These are phyloP conservation scores for Zasmidium angulare DNA, from an alignment of 2,329 filamentous ascomycete genomes.

Conservation along the genomic window DNA sequence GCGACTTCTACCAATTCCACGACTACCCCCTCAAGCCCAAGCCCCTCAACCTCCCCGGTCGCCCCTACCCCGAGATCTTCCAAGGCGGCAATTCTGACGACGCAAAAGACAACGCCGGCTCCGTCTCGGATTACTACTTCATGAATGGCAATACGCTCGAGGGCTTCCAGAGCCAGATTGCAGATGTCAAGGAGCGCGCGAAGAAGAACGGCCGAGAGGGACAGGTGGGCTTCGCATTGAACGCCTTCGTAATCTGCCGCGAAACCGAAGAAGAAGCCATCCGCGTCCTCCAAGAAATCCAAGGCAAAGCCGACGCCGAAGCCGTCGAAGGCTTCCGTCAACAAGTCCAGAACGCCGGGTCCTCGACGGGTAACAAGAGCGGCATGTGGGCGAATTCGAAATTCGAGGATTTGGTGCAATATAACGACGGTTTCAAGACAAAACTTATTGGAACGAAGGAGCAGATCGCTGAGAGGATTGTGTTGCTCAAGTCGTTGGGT, in stretches of 20 bases:
- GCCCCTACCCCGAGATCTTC: conserved; percentile 54
- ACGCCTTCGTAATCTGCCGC: conserved; percentile 52
- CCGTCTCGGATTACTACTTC: conserved; percentile 54
- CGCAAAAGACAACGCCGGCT: conserved; percentile 50
- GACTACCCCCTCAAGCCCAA: conserved; percentile 53
- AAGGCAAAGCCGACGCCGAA: conserved; percentile 53
- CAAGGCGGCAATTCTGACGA: conserved; percentile 55
- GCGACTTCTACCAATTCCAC: conserved; percentile 56
- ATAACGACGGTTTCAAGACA: conserved; percentile 58
- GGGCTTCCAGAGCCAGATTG: conserved; percentile 52
- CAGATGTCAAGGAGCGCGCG: conserved; percentile 50
- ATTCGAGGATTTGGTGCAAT: conserved; percentile 55
- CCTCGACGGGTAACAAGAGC: conserved; percentile 47
- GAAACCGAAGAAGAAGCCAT: conserved; percentile 54
- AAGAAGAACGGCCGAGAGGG: conserved; percentile 45
- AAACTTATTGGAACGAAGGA: conserved; percentile 55
- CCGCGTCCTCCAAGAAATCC: conserved; percentile 51
- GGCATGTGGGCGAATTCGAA: conserved; percentile 57
- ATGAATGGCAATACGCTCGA: conserved; percentile 59
- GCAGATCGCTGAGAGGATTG: conserved; percentile 52
- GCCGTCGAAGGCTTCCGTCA: conserved; percentile 52
- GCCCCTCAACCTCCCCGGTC: conserved; percentile 45
- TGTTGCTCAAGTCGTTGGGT: conserved; percentile 49
- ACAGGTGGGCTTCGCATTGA: conserved; percentile 51
- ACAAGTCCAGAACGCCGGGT: conserved; percentile 52